Conservation (phyloP, 805 yeast genomes). For the Metschnikowia baotianmanensis region DNA sequence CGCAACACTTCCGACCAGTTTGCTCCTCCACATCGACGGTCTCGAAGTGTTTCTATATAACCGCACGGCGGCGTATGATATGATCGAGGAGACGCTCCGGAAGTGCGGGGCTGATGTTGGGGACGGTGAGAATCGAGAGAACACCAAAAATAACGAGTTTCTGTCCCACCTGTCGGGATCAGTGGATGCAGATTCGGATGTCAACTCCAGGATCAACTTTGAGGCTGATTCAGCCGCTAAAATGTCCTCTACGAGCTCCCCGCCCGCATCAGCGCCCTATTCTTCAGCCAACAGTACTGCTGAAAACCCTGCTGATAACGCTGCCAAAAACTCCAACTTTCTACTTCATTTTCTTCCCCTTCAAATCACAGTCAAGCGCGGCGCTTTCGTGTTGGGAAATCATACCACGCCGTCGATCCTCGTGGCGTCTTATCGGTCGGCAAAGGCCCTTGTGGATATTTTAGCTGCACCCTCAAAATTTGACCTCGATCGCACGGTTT, state of each 20-base stretch:
- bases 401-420: slow-evolving; percentile 69
- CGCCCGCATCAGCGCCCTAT: too few species aligned
- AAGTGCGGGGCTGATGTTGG: slow-evolving; percentile 7
- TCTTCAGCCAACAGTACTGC: too few species aligned
- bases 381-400: slow-evolving; percentile 80
- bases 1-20: slow-evolving; percentile 52
- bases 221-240: background rate
- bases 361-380: slow-evolving; percentile 54
- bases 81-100: slow-evolving; percentile 44
- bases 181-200: slow-evolving; percentile 1
- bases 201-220: background rate
- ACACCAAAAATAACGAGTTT: background rate
- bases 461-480: slow-evolving; percentile 40
- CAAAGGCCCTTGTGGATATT: slow-evolving; percentile 58
- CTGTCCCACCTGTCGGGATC: background rate
- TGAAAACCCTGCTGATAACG: too few species aligned
- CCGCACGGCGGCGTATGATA: slow-evolving; percentile 73
- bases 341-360: slow-evolving; percentile 55
- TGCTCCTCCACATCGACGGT: slow-evolving; percentile 65
- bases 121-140: too few species aligned
- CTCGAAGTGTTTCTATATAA: slow-evolving; percentile 82
- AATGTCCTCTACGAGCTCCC: too few species aligned
- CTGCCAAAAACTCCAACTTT: too few species aligned
- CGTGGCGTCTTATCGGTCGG: slow-evolving; percentile 56
- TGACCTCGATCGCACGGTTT: slow-evolving; percentile 55